These are phyloP conservation scores for Tubosaeta brunneosetosa DNA, from an alignment of 768 basidiomycete species.

Conservation along the genomic window DNA sequence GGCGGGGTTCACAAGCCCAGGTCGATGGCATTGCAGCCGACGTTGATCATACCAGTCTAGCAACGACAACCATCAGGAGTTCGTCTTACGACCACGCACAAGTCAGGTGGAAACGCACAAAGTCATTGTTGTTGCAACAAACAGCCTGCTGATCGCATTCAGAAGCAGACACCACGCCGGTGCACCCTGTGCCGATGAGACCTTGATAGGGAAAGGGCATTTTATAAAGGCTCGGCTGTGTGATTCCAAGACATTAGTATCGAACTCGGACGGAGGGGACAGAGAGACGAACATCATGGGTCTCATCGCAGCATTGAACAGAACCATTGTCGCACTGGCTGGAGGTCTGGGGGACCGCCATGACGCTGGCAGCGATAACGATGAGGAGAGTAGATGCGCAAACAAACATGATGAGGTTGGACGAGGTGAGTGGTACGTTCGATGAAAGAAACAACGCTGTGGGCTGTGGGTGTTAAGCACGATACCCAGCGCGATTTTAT, in stretches of 20 bases:
- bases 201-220: not conserved
- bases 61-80: not conserved
- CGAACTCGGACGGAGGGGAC: not conserved
- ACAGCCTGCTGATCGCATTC: not conserved
- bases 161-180: not conserved
- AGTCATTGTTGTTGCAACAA: conserved; percentile 6
- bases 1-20: not conserved
- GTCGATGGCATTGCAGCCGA: conserved; percentile 10
- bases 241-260: not conserved
- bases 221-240: not conserved
- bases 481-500: conserved; percentile 8
- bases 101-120: not conserved
- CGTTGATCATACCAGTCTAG: conserved; percentile 1
- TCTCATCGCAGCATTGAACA: conserved; percentile 7
- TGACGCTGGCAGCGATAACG: conserved; percentile 5
- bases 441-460: not conserved
- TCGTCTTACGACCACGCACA: not conserved
- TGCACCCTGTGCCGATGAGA: not conserved
- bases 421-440: not conserved
- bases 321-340: conserved; percentile 9
- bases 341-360: not conserved
- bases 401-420: conserved; percentile 10
- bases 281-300: not conserved
- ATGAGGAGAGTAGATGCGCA: conserved; percentile 10
- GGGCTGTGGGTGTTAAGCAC: not conserved